A percentile compares a stretch with the other conserved stretches of the same genome.
Evolutionary conservation across 1,284 basidiomycete species (phyloP).

Genomic region (Vanrija sp.): DNA sequence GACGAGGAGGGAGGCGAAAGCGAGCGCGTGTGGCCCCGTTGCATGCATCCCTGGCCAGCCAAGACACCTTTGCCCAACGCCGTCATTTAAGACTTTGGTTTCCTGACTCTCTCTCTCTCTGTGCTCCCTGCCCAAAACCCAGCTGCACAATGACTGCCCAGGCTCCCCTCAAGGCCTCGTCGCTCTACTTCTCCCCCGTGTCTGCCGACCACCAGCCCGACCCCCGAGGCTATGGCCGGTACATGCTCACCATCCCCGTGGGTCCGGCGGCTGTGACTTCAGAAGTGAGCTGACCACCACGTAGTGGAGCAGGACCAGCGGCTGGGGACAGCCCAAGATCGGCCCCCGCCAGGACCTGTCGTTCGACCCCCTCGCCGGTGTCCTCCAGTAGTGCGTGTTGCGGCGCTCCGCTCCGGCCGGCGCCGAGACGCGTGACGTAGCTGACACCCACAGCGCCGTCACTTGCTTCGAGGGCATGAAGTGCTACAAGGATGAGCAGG

Average conservation of each 20-base stretch:
- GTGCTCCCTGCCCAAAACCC: background rate
- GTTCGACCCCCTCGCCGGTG: constrained; percentile 42
- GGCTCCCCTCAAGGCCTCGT: constrained; percentile 28
- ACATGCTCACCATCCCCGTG: constrained; percentile 37
- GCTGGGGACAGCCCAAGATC: constrained; percentile 46
- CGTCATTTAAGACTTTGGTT: background rate
- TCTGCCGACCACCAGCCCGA: constrained; percentile 27
- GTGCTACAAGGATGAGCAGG: constrained; percentile 44
- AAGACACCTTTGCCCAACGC: too few relatives aligned
- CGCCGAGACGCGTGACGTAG: background rate
- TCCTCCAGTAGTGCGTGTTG: constrained; percentile 39
- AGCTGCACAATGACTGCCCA: constrained; percentile 7
- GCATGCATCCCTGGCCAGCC: too few relatives aligned
- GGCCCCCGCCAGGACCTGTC: constrained; percentile 30
- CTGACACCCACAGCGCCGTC: constrained; percentile 22
- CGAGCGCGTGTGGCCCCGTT: too few relatives aligned
- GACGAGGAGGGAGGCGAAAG: too few relatives aligned
- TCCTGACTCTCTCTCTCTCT: background rate
- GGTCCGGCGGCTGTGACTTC: constrained; percentile 23
- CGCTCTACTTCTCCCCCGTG: constrained; percentile 40
- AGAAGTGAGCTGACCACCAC: constrained; percentile 18
- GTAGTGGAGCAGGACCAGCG: constrained; percentile 23
- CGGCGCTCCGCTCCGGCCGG: background rate
- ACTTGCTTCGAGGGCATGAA: constrained; percentile 50
- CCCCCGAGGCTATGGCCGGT: constrained; percentile 20